Evolutionary conservation across 176 grass and related monocot genomes (phyloP), one percentile per base, ranked within the genome.

Genomic region (Aegilops longissima): DNA sequence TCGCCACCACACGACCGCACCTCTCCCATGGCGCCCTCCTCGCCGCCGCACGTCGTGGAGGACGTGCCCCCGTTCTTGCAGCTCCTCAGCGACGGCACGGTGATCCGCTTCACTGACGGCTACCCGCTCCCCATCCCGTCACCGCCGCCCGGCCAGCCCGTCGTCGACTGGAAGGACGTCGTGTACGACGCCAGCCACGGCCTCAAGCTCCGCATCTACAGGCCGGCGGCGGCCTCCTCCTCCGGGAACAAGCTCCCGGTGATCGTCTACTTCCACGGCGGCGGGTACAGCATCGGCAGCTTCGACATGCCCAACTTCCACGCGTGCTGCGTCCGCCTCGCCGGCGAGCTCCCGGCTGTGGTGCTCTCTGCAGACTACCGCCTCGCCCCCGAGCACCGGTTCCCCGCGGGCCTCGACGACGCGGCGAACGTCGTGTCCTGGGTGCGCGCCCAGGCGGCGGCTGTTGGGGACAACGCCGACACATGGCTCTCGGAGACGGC

Each of bases 321-420:
- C 76, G 21, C 20, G 3, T 87, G 76, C 35, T 84, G 89, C 59
- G 67, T 84, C 68, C 89, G 85, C 80, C 35, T 87, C 7, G 44
- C 89, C 68, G 47, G 36, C 45, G 85, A 87, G 45, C 81, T 91
- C 47, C 85, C 85, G 1, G 78, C 88, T 47, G 4, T 93, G 72
- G 90, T 80, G n/a, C 38, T 93, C 66, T 97, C 93, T 20, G 86
- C 89, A 25, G 76, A 86, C 65, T 95, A 95, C 80, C 91, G 89
- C 31, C 91, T 91, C 69, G 91, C 89, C 18, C 94, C 91, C 12
- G 91, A 95, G 72, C 38, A 95, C 80, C 81, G 81, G 6, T 40
- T 93, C 79, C 91, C 91, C 2, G 73, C 83, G 7, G 89, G 89
- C 3, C 79, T 84, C 83, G 87, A 96, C 62, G 91, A 93, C 88